Evolutionary conservation across 441 rosid genomes (phyloP).

Genomic region (Gossypium davidsonii): DNA sequence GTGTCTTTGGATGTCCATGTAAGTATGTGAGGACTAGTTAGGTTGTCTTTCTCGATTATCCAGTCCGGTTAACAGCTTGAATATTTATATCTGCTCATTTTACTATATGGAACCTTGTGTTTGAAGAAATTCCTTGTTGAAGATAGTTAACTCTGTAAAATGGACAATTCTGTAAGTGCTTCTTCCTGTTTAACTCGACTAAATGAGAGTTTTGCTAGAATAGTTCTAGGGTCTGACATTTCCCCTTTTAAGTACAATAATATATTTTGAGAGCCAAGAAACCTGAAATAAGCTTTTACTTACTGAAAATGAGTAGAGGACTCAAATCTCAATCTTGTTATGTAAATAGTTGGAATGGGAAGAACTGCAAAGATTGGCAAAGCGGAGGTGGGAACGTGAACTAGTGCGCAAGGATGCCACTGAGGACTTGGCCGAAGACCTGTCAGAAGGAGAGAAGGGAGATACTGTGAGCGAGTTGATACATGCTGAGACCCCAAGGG

Average conservation of each 20-base stretch:
- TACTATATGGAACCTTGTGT: background rate
- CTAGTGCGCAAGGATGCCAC: slow-evolving; percentile 77
- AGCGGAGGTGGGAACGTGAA: slow-evolving; percentile 70
- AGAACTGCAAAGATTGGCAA: slow-evolving; percentile 53
- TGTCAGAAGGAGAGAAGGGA: slow-evolving; percentile 93
- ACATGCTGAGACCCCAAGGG: slow-evolving; percentile 57
- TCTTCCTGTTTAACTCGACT: background rate
- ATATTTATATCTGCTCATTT: background rate
- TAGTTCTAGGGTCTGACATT: background rate
- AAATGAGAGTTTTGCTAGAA: background rate
- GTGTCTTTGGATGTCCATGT: background rate
- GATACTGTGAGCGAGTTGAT: slow-evolving; percentile 55
- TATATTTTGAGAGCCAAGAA: background rate
- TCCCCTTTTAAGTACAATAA: background rate
- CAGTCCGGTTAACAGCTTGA: background rate
- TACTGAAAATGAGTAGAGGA: background rate
- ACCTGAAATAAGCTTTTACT: background rate
- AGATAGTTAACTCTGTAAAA: background rate
- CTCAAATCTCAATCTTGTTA: slow-evolving; percentile 18
- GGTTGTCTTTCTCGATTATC: background rate
- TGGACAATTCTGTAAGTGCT: background rate
- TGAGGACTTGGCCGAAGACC: slow-evolving; percentile 84
- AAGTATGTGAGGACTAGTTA: background rate
- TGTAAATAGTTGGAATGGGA: slow-evolving; percentile 66
- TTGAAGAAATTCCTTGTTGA: background rate